These are phyloP conservation scores for Geotrichum carabidarum DNA, from an alignment of 1,139 yeast species.

Conservation along the genomic window DNA sequence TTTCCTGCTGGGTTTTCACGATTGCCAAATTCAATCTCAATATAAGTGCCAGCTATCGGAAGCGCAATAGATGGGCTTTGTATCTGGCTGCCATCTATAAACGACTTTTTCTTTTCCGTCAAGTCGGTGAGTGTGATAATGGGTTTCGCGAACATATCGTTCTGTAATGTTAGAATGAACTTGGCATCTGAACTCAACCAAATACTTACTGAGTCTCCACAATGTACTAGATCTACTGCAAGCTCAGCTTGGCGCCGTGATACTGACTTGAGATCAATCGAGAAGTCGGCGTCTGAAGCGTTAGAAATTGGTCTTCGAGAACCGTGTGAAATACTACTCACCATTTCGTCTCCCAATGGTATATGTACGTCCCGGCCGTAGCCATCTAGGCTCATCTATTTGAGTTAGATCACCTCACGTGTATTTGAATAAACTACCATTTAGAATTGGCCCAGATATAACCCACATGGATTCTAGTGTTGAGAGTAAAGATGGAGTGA, in stretches of 20 bases:
- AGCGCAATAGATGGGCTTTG: slow-evolving; percentile 16
- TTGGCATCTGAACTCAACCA: slow-evolving; percentile 13
- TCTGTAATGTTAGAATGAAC: slow-evolving; percentile 11
- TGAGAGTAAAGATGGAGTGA: not conserved
- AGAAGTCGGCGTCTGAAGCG: slow-evolving; percentile 14
- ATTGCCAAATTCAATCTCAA: not conserved
- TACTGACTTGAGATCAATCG: slow-evolving; percentile 21
- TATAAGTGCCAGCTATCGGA: not conserved
- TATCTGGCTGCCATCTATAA: not conserved
- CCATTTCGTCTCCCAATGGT: slow-evolving; percentile 24
- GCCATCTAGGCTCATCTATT: slow-evolving; percentile 23
- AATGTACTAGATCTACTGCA: slow-evolving; percentile 11
- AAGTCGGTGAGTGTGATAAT: slow-evolving; percentile 1
- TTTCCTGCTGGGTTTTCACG: not conserved
- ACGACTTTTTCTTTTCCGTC: not conserved
- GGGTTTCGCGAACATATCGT: slow-evolving; percentile 2
- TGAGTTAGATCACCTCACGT: not conserved
- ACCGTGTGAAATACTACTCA: not conserved
- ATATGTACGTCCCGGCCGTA: slow-evolving; percentile 23
- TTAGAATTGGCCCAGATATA: not conserved
- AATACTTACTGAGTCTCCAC: slow-evolving; percentile 10
- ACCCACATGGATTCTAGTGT: slow-evolving; percentile 5
- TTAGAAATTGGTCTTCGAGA: not conserved
- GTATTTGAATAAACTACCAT: not conserved
- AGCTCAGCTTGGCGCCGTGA: slow-evolving; percentile 24